Conservation (phyloP, 768 basidiomycete species). For the Butyriboletus loyo region DNA sequence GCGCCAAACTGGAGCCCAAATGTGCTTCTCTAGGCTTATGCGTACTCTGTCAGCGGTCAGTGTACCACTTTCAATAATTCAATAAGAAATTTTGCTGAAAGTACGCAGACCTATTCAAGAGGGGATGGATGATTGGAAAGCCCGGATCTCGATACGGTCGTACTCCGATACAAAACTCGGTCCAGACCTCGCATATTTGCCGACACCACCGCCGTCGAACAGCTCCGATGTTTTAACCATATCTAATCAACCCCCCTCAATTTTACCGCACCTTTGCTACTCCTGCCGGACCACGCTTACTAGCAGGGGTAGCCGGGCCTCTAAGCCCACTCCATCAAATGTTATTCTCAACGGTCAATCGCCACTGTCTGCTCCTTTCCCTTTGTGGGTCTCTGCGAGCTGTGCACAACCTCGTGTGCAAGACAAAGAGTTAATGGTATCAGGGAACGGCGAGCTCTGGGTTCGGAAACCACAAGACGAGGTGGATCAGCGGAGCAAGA, state of each 20-base stretch:
- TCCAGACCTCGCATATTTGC: slow-evolving; percentile 12
- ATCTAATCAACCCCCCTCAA: slow-evolving; percentile 18
- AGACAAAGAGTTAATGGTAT: background rate
- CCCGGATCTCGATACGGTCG: slow-evolving; percentile 67
- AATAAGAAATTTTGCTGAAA: background rate
- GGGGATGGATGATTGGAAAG: slow-evolving; percentile 71
- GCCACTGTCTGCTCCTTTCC: slow-evolving; percentile 17
- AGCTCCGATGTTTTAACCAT: background rate
- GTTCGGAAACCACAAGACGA: slow-evolving; percentile 28
- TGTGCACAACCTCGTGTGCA: background rate
- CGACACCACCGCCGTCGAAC: background rate
- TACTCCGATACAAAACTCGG: slow-evolving; percentile 22
- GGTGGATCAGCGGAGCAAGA: slow-evolving; percentile 36
- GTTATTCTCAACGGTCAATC: background rate
- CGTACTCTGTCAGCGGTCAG: slow-evolving; percentile 63
- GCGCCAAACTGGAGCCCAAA: slow-evolving; percentile 73
- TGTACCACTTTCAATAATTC: background rate
- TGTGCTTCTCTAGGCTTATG: slow-evolving; percentile 48
- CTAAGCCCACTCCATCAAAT: slow-evolving; percentile 14
- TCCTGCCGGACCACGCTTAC: slow-evolving; percentile 60
- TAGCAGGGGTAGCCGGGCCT: slow-evolving; percentile 50
- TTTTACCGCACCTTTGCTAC: slow-evolving; percentile 54
- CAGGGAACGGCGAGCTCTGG: slow-evolving; percentile 31
- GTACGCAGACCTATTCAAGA: slow-evolving; percentile 55
- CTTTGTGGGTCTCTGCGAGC: slow-evolving; percentile 34